Evolutionary conservation across 768 basidiomycete genomes (phyloP), one percentile per base, ranked within the genome.

Genomic region (Kwoniella newhampshirensis): DNA sequence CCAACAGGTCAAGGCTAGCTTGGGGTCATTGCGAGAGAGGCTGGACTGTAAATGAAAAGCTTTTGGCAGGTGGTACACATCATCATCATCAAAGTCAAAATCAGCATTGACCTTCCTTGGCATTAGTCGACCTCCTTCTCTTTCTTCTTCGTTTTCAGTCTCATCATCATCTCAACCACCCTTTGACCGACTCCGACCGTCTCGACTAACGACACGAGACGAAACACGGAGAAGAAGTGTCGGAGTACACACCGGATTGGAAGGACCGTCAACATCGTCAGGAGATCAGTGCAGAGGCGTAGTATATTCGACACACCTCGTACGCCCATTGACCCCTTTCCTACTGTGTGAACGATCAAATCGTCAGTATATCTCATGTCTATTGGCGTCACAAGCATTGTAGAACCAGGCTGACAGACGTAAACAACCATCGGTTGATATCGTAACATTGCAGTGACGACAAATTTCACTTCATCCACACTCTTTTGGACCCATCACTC

Each of bases 261-360:
- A 42, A 8, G 40, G 18, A 5, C 27, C 28, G 21, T 35, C 15
- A 4, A n/a, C 20, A 18, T 15, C 30, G 30, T 26, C 46, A 27
- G 48, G 17, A 15, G 45, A 28, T 40, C 55, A 45, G 55, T 50
- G 55, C 47, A 47, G 46, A 30, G 32, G 32, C 32, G 32, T 28
- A 17, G 40, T n/a, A 41, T n/a, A 41, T 45, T 44, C 42, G 42
- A 17, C 12, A 23, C 21, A 18, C 12, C 42, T 23, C 12, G 23
- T 32, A 13, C 32, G 42, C 21, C 46, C 46, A 28, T 39, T 13
- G 15, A 23, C 23, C 28, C 52, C 44, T 23, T 20, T 54, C n/a
- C 26, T n/a, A 12, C 20, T 32, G 21, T n/a, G n/a, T n/a, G n/a
- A n/a, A 28, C 15, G 23, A 30, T 11, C 28, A 30, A 44, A 44